These are phyloP conservation scores for Tolypocladium paradoxum DNA, from an alignment of 2,329 filamentous ascomycete species.

Conservation along the genomic window DNA sequence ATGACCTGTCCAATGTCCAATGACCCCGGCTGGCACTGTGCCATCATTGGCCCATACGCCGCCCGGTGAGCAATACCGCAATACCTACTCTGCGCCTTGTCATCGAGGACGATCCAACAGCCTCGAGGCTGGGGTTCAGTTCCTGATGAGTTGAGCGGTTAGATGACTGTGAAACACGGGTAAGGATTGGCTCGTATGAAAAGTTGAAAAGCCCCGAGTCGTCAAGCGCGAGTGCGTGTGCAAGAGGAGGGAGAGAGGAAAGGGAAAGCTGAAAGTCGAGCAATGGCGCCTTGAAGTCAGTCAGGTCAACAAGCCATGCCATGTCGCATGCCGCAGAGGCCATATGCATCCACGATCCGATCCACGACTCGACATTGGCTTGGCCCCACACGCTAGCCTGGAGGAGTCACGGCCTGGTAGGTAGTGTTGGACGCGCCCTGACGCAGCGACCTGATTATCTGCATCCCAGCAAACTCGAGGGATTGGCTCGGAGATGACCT, in stretches of 20 bases:
- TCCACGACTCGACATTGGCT: not conserved
- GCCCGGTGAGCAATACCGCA: not conserved
- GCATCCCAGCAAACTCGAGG: not conserved
- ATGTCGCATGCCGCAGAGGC: not conserved
- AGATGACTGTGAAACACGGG: not conserved
- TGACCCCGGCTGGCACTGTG: not conserved
- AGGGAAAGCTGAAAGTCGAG: not conserved
- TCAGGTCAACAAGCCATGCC: too few relatives aligned
- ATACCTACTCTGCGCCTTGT: too few relatives aligned
- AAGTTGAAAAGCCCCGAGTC: not conserved
- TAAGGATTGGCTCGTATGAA: not conserved
- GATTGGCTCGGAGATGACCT: not conserved
- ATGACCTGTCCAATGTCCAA: not conserved
- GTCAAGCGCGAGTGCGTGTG: not conserved
- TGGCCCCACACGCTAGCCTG: not conserved
- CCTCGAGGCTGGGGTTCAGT: not conserved
- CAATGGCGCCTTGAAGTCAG: not conserved
- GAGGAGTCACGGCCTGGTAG: not conserved
- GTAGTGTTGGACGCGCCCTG: not conserved
- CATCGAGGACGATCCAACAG: too few relatives aligned
- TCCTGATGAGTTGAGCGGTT: not conserved
- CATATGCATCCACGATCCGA: not conserved
- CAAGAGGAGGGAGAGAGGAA: not conserved
- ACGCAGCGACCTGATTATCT: not conserved
- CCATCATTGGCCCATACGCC: not conserved